Percentiles rank a stretch among this genome's conserved stretches.
Conservation (phyloP, 345 rosid species). For the Eutrema yunnanense region DNA sequence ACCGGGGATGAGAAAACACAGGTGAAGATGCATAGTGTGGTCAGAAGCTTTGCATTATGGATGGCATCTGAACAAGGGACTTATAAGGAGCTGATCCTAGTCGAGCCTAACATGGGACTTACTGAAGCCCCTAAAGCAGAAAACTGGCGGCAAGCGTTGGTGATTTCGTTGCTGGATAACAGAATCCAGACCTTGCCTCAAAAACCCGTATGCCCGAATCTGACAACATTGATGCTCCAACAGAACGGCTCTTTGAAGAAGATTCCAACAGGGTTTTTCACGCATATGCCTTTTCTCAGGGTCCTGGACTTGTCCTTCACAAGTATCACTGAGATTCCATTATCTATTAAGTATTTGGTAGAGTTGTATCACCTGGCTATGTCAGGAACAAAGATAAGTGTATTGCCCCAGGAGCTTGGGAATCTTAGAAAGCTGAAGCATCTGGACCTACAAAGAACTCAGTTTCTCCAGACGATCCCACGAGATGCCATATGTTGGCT, state of each 20-base stretch:
- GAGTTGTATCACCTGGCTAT: slow-evolving; percentile 38
- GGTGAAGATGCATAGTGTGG: slow-evolving; percentile 32
- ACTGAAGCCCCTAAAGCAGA: slow-evolving; percentile 27
- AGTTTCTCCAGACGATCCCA: slow-evolving; percentile 40
- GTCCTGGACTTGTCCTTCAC: slow-evolving; percentile 35
- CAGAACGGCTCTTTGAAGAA: slow-evolving; percentile 12
- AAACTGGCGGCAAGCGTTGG: slow-evolving; percentile 25
- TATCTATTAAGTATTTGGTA: slow-evolving; percentile 30
- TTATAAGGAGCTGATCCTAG: slow-evolving; percentile 18
- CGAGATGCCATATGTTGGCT: slow-evolving; percentile 35
- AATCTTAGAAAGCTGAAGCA: slow-evolving; percentile 36
- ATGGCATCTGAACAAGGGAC: slow-evolving; percentile 28
- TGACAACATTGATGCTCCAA: slow-evolving; percentile 31
- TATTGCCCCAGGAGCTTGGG: slow-evolving; percentile 38
- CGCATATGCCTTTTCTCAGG: slow-evolving; percentile 35
- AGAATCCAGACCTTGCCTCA: slow-evolving; percentile 35
- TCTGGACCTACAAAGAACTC: slow-evolving; percentile 45
- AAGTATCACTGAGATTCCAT: slow-evolving; percentile 40
- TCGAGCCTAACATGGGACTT: slow-evolving; percentile 27
- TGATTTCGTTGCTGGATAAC: slow-evolving; percentile 41
- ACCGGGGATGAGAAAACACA: slow-evolving; percentile 23
- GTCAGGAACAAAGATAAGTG: slow-evolving; percentile 41
- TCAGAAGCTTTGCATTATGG: slow-evolving; percentile 33
- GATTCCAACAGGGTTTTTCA: slow-evolving; percentile 26
- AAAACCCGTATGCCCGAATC: slow-evolving; percentile 25